Evolutionary conservation across 306 rosid species (phyloP).

Genomic region (Prunus salicina): DNA sequence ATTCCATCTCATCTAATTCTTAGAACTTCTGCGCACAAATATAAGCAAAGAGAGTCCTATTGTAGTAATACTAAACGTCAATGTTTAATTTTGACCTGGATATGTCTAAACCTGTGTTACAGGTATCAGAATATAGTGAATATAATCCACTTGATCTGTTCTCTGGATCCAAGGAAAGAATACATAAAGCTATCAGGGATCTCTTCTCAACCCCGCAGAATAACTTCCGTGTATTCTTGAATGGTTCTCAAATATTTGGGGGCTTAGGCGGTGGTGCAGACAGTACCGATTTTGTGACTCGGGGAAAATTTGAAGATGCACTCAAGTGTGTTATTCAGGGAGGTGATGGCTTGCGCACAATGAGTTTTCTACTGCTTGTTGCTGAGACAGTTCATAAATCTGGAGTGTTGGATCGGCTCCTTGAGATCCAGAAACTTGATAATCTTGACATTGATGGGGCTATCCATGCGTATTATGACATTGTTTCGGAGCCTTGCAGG

Average conservation of each 20-base stretch:
- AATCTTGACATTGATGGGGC: slow-evolving; percentile 89
- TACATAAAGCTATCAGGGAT: slow-evolving; percentile 69
- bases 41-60: neutral
- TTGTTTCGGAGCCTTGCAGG: slow-evolving; percentile 61
- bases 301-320: slow-evolving; percentile 78
- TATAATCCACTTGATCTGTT: slow-evolving; percentile 87
- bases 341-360: slow-evolving; percentile 51
- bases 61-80: neutral
- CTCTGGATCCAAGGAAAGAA: slow-evolving; percentile 77
- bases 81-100: slow-evolving; percentile 18
- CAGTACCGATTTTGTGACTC: slow-evolving; percentile 43
- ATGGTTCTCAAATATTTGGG: slow-evolving; percentile 87
- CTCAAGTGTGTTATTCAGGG: slow-evolving; percentile 62
- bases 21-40: neutral
- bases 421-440: slow-evolving; percentile 82
- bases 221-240: slow-evolving; percentile 83
- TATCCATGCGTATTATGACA: slow-evolving; percentile 81
- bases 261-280: slow-evolving; percentile 71
- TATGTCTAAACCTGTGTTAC: slow-evolving; percentile 26
- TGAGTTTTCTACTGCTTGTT: slow-evolving; percentile 62
- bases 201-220: slow-evolving; percentile 88
- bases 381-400: slow-evolving; percentile 60
- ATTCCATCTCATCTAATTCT: neutral
- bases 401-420: slow-evolving; percentile 66
- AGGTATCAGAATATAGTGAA: slow-evolving; percentile 70